These are phyloP conservation scores for Rubia peregrina DNA, from an alignment of 305 asterid genomes.

Conservation along the genomic window DNA sequence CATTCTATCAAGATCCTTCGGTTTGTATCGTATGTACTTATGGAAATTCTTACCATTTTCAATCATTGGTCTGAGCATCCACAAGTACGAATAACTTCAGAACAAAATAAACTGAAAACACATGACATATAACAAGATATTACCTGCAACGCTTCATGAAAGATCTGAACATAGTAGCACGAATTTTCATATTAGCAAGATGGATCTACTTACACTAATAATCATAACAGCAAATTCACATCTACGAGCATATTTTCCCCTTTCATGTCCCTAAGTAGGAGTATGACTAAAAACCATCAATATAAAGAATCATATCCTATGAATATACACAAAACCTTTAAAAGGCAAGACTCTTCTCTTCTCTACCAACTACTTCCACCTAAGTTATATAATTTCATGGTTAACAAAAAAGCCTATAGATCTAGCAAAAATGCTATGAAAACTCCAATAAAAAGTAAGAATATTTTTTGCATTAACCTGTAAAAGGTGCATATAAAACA, in stretches of 20 bases:
- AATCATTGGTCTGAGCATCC: constrained; percentile 59
- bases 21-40: constrained; percentile 81
- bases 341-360: too few species aligned
- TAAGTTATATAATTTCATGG: too few species aligned
- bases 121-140: not conserved
- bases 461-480: too few species aligned
- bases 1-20: constrained; percentile 94
- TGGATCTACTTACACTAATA: too few species aligned
- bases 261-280: not conserved
- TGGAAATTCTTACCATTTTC: constrained; percentile 81
- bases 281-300: constrained; percentile 16
- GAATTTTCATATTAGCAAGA: too few species aligned
- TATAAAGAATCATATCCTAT: constrained; percentile 8
- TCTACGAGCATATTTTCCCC: too few species aligned
- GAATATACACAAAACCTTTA: too few species aligned
- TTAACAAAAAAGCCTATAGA: too few species aligned
- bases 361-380: too few species aligned
- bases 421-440: too few species aligned
- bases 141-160: constrained; percentile 84
- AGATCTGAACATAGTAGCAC: constrained; percentile 39
- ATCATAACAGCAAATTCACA: too few species aligned
- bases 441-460: too few species aligned
- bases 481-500: not conserved
- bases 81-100: constrained; percentile 1
- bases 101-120: not conserved